A percentile compares a stretch with the other conserved stretches of the same genome.
phyloP scores from a whole-genome alignment of 441 rosid genomes.

The Adansonia grandidieri region DNA sequence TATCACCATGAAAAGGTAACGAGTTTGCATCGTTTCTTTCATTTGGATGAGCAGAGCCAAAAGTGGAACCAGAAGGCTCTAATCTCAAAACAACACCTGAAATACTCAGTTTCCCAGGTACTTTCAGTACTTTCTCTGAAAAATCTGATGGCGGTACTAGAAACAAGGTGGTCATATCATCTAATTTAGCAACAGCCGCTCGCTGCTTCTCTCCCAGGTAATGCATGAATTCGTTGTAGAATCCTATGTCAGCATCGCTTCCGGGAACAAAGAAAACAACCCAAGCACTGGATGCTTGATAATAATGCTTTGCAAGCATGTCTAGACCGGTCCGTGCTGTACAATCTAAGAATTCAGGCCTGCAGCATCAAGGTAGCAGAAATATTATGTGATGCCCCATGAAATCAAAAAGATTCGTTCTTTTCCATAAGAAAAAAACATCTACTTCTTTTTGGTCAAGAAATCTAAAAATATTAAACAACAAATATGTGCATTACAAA shows the following conservation, averaged over 20 bases:
- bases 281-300: slow-evolving; percentile 91
- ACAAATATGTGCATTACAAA: not conserved
- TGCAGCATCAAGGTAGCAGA: slow-evolving; percentile 40
- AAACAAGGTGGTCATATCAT: slow-evolving; percentile 87
- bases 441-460: not conserved
- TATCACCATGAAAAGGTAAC: slow-evolving; percentile 48
- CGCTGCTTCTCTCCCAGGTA: slow-evolving; percentile 94
- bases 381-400: not conserved
- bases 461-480: slow-evolving; percentile 19
- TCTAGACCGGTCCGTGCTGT: slow-evolving; percentile 95
- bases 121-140: slow-evolving; percentile 89
- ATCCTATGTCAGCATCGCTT: slow-evolving; percentile 83
- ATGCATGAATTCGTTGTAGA: slow-evolving; percentile 91
- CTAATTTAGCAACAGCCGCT: slow-evolving; percentile 95
- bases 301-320: slow-evolving; percentile 96
- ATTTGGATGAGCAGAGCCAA: slow-evolving; percentile 49
- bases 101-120: slow-evolving; percentile 90
- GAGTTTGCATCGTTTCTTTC: slow-evolving; percentile 48
- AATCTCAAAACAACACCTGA: slow-evolving; percentile 88
- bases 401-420: not conserved
- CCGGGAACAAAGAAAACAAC: slow-evolving; percentile 94
- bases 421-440: not conserved
- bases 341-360: slow-evolving; percentile 95
- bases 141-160: slow-evolving; percentile 97
- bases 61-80: slow-evolving; percentile 57